A percentile compares a stretch with the other conserved stretches of the same genome.
These are phyloP conservation scores for Ceratobasidium sp. DNA, from an alignment of 1,284 basidiomycete species.

Conservation along the genomic window DNA sequence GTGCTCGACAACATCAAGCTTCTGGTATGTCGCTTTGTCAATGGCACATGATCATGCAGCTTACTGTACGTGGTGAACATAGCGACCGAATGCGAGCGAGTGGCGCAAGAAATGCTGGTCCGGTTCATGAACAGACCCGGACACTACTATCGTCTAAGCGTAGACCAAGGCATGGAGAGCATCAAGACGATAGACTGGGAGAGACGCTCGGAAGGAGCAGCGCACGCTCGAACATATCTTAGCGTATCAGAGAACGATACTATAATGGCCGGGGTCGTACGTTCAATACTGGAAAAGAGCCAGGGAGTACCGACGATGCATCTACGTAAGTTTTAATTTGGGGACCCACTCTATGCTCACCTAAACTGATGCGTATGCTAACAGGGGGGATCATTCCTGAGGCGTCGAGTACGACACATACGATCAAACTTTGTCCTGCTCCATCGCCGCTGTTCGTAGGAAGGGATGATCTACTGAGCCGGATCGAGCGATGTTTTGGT, in stretches of 20 bases:
- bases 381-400: neutral
- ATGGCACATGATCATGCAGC: no score
- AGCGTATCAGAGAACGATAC: neutral
- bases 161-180: slow-evolving; percentile 11
- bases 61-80: no score
- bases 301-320: neutral
- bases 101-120: neutral
- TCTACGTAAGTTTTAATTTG: neutral
- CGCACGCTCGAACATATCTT: slow-evolving; percentile 1
- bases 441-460: no score
- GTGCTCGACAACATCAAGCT: neutral
- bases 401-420: neutral
- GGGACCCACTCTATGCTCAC: no score
- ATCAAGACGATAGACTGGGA: slow-evolving; percentile 10
- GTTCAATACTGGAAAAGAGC: no score
- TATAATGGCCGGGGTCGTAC: neutral
- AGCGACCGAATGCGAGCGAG: neutral
- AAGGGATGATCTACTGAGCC: no score
- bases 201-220: neutral
- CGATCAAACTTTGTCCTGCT: no score
- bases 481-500: no score
- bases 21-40: neutral
- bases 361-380: neutral
- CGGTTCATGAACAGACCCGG: neutral
- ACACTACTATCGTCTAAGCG: slow-evolving; percentile 10